Conservation (phyloP, 164 flowering plant genomes). For the Nymphaea colorata region DNA sequence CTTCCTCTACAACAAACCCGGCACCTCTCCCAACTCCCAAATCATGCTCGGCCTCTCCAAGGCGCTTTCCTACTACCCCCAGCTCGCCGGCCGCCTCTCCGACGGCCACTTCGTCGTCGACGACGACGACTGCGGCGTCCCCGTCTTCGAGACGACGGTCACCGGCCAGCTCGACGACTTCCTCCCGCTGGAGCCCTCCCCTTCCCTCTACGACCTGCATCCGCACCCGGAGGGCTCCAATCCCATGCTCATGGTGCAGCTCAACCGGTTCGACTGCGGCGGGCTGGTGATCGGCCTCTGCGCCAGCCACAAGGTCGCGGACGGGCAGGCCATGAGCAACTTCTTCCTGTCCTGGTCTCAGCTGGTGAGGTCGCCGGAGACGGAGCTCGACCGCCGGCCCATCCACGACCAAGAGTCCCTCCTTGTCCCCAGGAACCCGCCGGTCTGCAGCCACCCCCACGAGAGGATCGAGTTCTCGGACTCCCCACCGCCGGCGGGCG, state of each 20-base stretch:
- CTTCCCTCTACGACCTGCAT: not conserved
- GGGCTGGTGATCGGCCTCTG: slow-evolving; percentile 4
- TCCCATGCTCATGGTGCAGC: slow-evolving; percentile 1
- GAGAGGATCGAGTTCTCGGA: too few species aligned
- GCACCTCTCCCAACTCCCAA: not conserved
- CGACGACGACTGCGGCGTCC: slow-evolving; percentile 1
- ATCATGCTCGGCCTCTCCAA: slow-evolving; percentile 1
- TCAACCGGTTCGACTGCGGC: slow-evolving; percentile 8
- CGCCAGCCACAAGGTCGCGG: slow-evolving; percentile 3
- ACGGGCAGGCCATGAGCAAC: not conserved
- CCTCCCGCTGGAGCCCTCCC: not conserved
- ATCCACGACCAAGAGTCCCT: too few species aligned
- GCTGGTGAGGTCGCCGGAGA: too few species aligned
- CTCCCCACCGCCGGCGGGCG: not conserved
- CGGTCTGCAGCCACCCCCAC: too few species aligned
- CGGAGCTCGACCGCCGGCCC: too few species aligned
- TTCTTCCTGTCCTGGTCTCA: too few species aligned
- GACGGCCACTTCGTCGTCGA: not conserved
- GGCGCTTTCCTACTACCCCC: not conserved
- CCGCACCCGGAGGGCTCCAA: not conserved
- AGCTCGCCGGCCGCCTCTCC: slow-evolving; percentile 2
- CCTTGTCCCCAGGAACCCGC: too few species aligned
- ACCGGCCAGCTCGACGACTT: not conserved
- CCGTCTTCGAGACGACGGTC: not conserved
- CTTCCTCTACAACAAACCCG: not conserved